Evolutionary conservation across 495 filamentous ascomycete genomes (phyloP), one percentile per base, ranked within the genome.

Genomic region (Neurospora sp.): DNA sequence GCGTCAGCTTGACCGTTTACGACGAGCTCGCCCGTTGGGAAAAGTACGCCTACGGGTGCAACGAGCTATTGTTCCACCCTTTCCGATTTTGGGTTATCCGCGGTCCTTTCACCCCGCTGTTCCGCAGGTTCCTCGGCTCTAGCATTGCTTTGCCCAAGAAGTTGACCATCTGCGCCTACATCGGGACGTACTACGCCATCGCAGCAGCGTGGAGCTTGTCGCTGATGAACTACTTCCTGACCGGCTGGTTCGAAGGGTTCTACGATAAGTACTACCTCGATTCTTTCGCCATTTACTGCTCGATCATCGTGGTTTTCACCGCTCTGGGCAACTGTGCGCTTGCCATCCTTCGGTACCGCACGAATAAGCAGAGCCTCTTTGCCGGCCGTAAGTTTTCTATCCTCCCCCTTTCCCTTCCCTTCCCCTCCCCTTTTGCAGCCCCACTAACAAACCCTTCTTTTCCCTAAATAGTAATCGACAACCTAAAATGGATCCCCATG

Each of bases 21-120:
- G 91, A 93, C 79, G 91, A 93, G 80, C 81, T 93, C 10, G 86
- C 88, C 1, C 89, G 91, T 44, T 93, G 91, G 91, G 91, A 93
- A 77, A 93, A 93, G 77, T 93, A 93, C 79, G 91, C 91, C 1
- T 93, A 91, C 74, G 91, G 91, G 2, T 93, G 91, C 78, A 91
- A 88, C 79, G 91, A 93, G 80, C 79, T 92, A 70, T 77, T 92
- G 73, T 85, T 85, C 71, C 83, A 87, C 77, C 86, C 86, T 2
- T 60, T 88, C 18, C 78, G 77, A 23, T 83, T 85, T 75, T 92
- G 90, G 90, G 71, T 83, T 40, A 80, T 76, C 1, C 78, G 80
- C 18, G 89, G 90, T 3, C 90, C 90, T 7, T 89, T 93, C 77
- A 93, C 91, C 5, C 85, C 85, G 37, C 85, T 93, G 11, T 93